Conservation (phyloP, 208 protist species). For the Wallacemonas sp. region DNA sequence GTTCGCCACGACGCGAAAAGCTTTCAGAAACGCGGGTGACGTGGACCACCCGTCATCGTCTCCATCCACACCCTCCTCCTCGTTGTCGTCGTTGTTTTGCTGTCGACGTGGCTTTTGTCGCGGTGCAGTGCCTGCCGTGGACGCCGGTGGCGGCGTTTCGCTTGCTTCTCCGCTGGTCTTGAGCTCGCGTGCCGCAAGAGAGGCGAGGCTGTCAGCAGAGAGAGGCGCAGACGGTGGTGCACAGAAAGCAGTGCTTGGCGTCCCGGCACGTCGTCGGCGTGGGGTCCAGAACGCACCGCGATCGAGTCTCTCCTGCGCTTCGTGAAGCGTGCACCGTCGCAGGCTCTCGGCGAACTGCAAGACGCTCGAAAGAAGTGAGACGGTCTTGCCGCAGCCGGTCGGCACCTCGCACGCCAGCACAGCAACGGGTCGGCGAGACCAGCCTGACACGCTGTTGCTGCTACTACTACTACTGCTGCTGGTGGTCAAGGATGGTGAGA, state of each 20-base stretch:
- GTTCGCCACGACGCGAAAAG: conserved; percentile 37
- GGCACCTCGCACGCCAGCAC: conserved; percentile 91
- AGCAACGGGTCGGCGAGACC: conserved; percentile 19
- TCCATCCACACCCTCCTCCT: neutral
- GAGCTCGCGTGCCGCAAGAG: neutral
- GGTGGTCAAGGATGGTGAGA: too few species aligned
- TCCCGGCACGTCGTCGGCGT: conserved; percentile 28
- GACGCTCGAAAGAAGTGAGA: conserved; percentile 92
- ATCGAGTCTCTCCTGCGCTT: conserved; percentile 89
- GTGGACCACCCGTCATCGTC: conserved; percentile 33
- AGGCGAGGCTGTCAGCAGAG: neutral
- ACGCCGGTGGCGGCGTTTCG: neutral
- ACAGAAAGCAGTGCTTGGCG: neutral
- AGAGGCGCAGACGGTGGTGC: neutral
- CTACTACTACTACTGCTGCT: too few species aligned
- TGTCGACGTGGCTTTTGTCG: neutral
- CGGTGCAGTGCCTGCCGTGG: neutral
- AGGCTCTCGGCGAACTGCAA: conserved; percentile 82
- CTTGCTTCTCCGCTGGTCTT: too few species aligned
- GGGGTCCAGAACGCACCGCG: conserved; percentile 68
- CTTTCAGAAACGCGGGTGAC: conserved; percentile 50
- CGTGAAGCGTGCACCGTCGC: conserved; percentile 92
- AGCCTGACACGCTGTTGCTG: conserved; percentile 13
- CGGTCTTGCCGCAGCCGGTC: conserved; percentile 97
- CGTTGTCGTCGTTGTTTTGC: neutral